Evolutionary conservation across 2,329 filamentous ascomycete species (phyloP).

Genomic region (Neofusicoccum laricinum): DNA sequence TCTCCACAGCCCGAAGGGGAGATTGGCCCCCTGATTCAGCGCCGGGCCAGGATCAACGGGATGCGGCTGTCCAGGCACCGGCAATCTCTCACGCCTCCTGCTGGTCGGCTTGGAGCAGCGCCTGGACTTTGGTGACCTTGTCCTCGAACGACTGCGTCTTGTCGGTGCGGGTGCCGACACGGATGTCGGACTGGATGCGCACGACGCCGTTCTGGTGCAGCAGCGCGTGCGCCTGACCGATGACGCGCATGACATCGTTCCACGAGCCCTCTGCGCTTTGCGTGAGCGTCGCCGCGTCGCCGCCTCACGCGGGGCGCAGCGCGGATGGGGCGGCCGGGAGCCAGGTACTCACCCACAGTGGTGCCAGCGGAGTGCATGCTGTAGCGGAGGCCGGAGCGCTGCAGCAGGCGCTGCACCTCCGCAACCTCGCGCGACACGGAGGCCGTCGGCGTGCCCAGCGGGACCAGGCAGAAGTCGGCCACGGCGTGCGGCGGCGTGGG

Average conservation of each 20-base stretch:
- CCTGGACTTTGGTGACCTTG: conserved; percentile 63
- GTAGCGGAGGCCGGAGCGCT: conserved; percentile 75
- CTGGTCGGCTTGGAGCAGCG: conserved; percentile 1
- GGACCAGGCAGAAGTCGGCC: conserved; percentile 89
- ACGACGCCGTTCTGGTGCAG: conserved; percentile 38
- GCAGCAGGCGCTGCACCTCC: conserved; percentile 80
- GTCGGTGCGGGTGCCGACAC: conserved; percentile 81
- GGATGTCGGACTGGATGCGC: conserved; percentile 84
- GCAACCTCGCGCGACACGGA: conserved; percentile 69
- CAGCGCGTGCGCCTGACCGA: conserved; percentile 40
- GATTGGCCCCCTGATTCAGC: conserved; percentile 11
- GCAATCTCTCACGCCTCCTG: not conserved
- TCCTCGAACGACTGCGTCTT: conserved; percentile 79
- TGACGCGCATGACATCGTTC: conserved; percentile 73
- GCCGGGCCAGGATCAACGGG: not conserved
- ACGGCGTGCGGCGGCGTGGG: conserved; percentile 52
- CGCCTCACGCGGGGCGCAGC: not conserved
- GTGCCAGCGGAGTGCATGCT: conserved; percentile 93
- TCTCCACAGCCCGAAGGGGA: conserved; percentile 1
- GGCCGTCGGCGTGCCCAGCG: conserved; percentile 58
- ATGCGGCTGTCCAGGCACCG: not conserved
- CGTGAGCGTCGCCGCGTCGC: not conserved
- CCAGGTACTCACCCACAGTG: conserved; percentile 62
- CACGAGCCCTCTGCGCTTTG: conserved; percentile 75
- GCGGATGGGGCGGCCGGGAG: not conserved